These are phyloP conservation scores for Ogataea salicorniae DNA, from an alignment of 805 yeast species.

Conservation along the genomic window DNA sequence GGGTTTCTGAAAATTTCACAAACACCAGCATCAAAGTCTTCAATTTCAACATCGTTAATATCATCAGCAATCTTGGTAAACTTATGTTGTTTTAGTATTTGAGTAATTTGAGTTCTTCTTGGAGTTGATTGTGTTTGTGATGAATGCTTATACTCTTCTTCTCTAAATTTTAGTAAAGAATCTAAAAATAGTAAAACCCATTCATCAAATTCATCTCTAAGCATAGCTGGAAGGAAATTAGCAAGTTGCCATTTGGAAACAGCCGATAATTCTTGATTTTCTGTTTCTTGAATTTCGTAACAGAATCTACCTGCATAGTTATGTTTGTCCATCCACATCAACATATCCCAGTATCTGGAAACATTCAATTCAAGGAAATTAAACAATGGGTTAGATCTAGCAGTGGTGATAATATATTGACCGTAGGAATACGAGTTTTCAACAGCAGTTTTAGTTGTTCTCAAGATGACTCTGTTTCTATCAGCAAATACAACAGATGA, in stretches of 20 bases:
- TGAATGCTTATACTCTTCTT: conserved; percentile 24
- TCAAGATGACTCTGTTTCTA: conserved; percentile 64
- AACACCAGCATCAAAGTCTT: conserved; percentile 37
- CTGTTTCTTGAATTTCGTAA: conserved; percentile 38
- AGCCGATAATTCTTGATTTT: conserved; percentile 42
- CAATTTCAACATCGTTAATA: conserved; percentile 10
- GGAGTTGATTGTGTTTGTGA: conserved; percentile 40
- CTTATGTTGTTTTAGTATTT: conserved; percentile 41
- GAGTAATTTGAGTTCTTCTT: conserved; percentile 64
- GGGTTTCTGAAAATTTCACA: conserved; percentile 58
- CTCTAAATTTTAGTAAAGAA: conserved; percentile 53
- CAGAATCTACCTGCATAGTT: conserved; percentile 77
- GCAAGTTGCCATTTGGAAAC: conserved; percentile 74
- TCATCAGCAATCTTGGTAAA: conserved; percentile 11
- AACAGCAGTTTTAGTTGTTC: conserved; percentile 71
- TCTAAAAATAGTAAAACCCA: conserved; percentile 80
- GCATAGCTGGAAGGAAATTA: conserved; percentile 64
- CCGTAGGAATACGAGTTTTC: conserved; percentile 90
- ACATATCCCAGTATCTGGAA: conserved; percentile 82
- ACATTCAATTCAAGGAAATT: conserved; percentile 73
- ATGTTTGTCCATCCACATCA: conserved; percentile 91
- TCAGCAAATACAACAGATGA: conserved; percentile 75
- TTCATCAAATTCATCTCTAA: conserved; percentile 79
- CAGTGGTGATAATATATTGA: conserved; percentile 71
- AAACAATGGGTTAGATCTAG: conserved; percentile 76